Evolutionary conservation across 805 yeast species (phyloP), one percentile per base, ranked within the genome.

Genomic region (Candida suzukii): DNA sequence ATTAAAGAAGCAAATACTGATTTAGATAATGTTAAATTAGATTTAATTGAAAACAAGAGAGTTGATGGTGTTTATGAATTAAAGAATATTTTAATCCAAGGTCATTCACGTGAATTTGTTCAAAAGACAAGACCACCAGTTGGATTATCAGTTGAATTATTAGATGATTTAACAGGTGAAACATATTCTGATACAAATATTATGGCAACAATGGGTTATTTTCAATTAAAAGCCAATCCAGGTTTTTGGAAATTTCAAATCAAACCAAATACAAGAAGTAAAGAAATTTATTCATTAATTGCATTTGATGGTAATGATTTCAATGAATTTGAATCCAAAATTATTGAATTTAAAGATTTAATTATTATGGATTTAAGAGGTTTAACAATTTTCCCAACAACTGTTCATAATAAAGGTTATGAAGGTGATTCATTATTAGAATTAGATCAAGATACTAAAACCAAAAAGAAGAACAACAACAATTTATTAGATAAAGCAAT

Each of bases 191-290:
- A 80, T 47, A 82, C 96, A 0, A 66, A 63, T 30, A 78, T 88
- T 1, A 84, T 91, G 93, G 73, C 80, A 1, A 81, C 84, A 31
- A 67, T 82, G 46, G 97, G 97, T 0, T 91, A 91, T 58, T 75
- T 83, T 41, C 97, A 90, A 60, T 65, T 93, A 36, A 76, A 75
- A 46, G 78, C 83, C 0, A 68, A 67, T 39, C 93, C 95, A 1
- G 96, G 96, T 0, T 36, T 68, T 3, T 85, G 86, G 82, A 57
- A 63, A 2, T 56, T 86, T n/a, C 49, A 52, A 1, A 52, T 80
- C 12, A 72, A 73, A 45, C 51, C 55, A 10, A 55, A 55, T 3
- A 68, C 76, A 2, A 49, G 60, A 37, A 58, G 82, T 1, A 52
- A 64, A 4, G 64, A 66, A 1, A 62, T 76, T 19, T 78, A 63